Evolutionary conservation across 345 rosid species (phyloP), one percentile per base, ranked within the genome.

Genomic region (Arabidopsis arenosa): DNA sequence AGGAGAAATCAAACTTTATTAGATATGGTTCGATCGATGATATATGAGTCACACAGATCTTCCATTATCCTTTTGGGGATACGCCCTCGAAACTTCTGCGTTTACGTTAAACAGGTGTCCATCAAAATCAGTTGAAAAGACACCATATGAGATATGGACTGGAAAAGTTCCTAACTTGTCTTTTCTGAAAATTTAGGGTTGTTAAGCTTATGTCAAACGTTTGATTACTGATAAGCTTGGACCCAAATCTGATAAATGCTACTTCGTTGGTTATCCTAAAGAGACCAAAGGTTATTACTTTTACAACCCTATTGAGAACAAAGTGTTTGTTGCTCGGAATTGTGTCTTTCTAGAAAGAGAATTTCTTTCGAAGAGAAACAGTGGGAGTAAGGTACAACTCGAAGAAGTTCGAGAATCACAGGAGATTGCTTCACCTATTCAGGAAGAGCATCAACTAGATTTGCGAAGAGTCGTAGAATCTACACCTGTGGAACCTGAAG

Each of bases 141-240:
- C 55, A 37, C 53, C 54, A 63, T 73, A 52, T 63, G 55, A 62
- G 52, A 39, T 63, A 28, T 43, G n/a, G 47, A 43, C 2, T 12
- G n/a, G n/a, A 43, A 43, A 43, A 1, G 62, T 57, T 32, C 47
- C 9, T 1, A 60, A 60, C 10, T 5, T 37, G 8, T 37, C 30
- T 17, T 60, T 37, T 60, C 45, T 15, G 1, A 37, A 36, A 61
- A 39, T 48, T 17, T 17, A 26, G 26, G 54, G 5, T 49, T 49
- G 54, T 49, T 26, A 49, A 8, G 28, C 28, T 43, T 48, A 48
- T 48, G 53, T 48, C 0, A 43, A 43, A 13, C 10, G 12, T 2
- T 7, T 49, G 28, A 1, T 17, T 3, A 17, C 1, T 15, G 26
- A 49, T 49, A 49, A 49, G 10, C 10, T 49, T 7, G 10, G 28